Percentiles rank a stretch among this genome's conserved stretches.
Conservation (phyloP, 31 red algal genomes). For the Endocladia muricata region DNA sequence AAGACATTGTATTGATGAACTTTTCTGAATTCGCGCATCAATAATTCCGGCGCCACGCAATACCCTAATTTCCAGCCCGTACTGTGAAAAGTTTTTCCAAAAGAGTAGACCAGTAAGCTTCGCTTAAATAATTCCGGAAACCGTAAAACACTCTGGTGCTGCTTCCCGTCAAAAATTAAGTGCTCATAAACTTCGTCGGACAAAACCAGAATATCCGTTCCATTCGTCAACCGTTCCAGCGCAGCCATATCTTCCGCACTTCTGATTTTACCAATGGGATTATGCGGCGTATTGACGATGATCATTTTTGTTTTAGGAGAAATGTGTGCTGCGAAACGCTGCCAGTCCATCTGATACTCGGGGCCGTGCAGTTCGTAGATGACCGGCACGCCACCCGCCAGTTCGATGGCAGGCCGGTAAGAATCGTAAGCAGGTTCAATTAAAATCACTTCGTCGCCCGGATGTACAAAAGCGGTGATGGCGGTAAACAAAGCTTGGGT, state of each 20-base stretch:
- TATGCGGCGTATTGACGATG: conserved; percentile 94
- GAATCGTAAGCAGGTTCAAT: conserved; percentile 95
- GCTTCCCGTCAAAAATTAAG: conserved; percentile 73
- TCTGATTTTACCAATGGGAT: conserved; percentile 93
- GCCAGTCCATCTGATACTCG: conserved; percentile 71
- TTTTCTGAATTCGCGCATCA: too few relatives aligned
- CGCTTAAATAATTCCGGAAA: conserved; percentile 56
- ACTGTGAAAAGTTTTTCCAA: conserved; percentile 91
- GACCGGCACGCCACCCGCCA: conserved; percentile 55
- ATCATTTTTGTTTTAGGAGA: conserved; percentile 68
- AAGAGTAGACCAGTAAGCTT: conserved; percentile 66
- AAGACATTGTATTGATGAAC: too few relatives aligned
- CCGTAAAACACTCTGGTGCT: conserved; percentile 82
- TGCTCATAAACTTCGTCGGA: conserved; percentile 99
- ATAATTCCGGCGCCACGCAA: too few relatives aligned
- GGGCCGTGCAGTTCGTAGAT: conserved; percentile 59
- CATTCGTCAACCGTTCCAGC: too few relatives aligned
- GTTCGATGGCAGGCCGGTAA: conserved; percentile 63
- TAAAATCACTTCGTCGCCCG: conserved; percentile 88
- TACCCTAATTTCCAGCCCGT: conserved; percentile 83
- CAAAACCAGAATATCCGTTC: conserved; percentile 75
- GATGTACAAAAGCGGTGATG: conserved; percentile 52
- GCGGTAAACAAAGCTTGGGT: conserved; percentile 77
- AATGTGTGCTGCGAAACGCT: conserved; percentile 48
- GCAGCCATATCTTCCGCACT: conserved; percentile 40